Conservation (phyloP, 768 basidiomycete species). For the Suillus variegatus region DNA sequence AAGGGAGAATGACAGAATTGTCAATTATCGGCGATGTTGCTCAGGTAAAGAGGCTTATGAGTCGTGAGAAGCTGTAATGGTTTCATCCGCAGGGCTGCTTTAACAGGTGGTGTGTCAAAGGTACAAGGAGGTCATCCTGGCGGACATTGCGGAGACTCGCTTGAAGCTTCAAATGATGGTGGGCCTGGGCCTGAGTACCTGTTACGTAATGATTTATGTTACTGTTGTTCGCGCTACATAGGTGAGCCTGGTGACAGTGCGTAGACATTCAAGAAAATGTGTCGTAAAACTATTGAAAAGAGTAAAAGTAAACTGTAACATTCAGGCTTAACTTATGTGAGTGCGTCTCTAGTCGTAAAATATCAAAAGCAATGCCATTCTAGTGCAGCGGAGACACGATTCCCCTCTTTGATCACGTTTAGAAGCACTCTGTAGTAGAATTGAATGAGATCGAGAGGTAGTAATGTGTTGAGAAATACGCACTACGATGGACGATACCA, state of each 20-base stretch:
- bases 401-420: slow-evolving; percentile 18
- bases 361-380: slow-evolving; percentile 24
- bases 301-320: not conserved
- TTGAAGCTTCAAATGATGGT: no score
- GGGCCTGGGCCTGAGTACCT: not conserved
- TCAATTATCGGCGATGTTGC: no score
- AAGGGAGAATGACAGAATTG: no score
- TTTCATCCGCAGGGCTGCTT: not conserved
- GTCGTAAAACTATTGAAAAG: not conserved
- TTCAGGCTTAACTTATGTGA: not conserved
- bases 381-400: slow-evolving; percentile 26
- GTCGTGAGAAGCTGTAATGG: not conserved
- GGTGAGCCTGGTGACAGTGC: not conserved
- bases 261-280: not conserved
- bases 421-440: slow-evolving; percentile 26
- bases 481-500: slow-evolving; percentile 78
- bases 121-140: not conserved
- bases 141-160: no score
- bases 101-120: not conserved
- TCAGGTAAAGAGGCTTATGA: not conserved
- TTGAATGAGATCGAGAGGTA: not conserved
- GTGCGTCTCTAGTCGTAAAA: not conserved
- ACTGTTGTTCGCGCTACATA: no score
- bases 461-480: slow-evolving; percentile 24
- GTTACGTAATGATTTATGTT: not conserved